These are phyloP conservation scores for Microthlaspi erraticum DNA, from an alignment of 345 rosid species.

Conservation along the genomic window DNA sequence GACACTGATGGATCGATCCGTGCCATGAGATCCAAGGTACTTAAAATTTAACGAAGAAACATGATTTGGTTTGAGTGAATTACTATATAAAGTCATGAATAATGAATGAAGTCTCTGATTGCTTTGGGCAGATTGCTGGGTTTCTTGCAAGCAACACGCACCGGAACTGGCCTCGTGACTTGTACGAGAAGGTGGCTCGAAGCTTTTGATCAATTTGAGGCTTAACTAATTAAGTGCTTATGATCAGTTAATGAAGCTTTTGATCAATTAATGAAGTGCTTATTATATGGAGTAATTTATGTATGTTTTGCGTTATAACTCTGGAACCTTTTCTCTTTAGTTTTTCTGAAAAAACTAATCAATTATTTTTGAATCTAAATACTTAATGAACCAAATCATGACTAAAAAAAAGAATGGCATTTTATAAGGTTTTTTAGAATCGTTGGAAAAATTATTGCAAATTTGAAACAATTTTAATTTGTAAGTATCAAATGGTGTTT, in stretches of 20 bases:
- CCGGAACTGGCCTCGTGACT: constrained; percentile 89
- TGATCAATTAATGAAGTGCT: constrained; percentile 44
- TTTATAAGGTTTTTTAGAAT: too few species aligned
- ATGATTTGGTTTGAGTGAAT: constrained; percentile 4
- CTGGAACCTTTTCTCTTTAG: too few species aligned
- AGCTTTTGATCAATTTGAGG: constrained; percentile 59
- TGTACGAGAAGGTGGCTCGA: constrained; percentile 78
- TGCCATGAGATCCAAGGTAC: constrained; percentile 92
- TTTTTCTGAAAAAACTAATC: too few species aligned
- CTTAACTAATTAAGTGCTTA: constrained; percentile 5
- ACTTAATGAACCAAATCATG: too few species aligned
- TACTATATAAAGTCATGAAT: constrained; percentile 9
- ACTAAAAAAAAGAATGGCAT: too few species aligned
- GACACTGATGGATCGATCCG: constrained; percentile 92
- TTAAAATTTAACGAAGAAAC: background rate
- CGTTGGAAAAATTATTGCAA: too few species aligned
- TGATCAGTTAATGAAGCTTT: too few species aligned
- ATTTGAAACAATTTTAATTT: too few species aligned
- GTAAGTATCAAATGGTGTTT: too few species aligned
- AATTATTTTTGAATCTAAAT: too few species aligned
- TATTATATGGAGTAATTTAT: background rate
- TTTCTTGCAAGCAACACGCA: constrained; percentile 85
- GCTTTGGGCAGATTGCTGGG: constrained; percentile 70
- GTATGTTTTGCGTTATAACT: too few species aligned
- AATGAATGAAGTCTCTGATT: constrained; percentile 22